Base-by-base conservation (phyloP, 1,139 yeast species). In the Taiozyma sp. region DNA sequence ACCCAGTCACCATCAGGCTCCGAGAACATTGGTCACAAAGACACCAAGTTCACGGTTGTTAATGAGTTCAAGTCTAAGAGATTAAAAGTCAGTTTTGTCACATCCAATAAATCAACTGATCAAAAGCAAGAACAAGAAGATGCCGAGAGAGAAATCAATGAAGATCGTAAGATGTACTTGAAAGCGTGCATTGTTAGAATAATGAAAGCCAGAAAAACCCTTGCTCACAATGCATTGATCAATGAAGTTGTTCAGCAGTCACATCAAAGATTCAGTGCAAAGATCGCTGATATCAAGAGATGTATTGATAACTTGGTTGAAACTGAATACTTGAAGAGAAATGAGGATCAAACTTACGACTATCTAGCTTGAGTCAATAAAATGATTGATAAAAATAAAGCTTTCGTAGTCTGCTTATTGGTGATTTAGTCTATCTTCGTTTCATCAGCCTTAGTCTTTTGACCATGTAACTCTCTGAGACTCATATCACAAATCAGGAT, bases 131-230 rank as follows among this genome's bases (percentile, higher is more conserved):
- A 93, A 63, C 81, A 81, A 43, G 91, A 84, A 48, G 96, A 88
- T 56, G 83, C 96, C 1, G 85, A 81, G 61, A 85, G 85, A 68
- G 96, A 90, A 64, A 81, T 93, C 56, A 90, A 85, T 60, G 93
- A 89, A 63, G 88, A 90, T 54, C 81, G 98, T 62, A 88, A 85
- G 72, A 81, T 87, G 64, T 85, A 85, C 70, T 76, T 93, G 62
- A 88, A 90, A 64, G 97, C 98, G 2, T 88, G 96, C 62, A 89
- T 93, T 69, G 99, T 93, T 44, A 80, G 99, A 62, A 88, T 93
- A 63, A 93, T 93, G 98, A 93, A 93, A 72, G 91, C 96, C 1
- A 80, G 97, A 64, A 87, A 90, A 68, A 77, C 76, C 47, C 75
- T 89, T 60, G 81, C 82, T 56, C 97, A 90, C 65, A 86, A 85